Percentiles rank a stretch among this genome's conserved stretches.
Evolutionary conservation across 768 basidiomycete species (phyloP).

Genomic region (Podaxis sp.): DNA sequence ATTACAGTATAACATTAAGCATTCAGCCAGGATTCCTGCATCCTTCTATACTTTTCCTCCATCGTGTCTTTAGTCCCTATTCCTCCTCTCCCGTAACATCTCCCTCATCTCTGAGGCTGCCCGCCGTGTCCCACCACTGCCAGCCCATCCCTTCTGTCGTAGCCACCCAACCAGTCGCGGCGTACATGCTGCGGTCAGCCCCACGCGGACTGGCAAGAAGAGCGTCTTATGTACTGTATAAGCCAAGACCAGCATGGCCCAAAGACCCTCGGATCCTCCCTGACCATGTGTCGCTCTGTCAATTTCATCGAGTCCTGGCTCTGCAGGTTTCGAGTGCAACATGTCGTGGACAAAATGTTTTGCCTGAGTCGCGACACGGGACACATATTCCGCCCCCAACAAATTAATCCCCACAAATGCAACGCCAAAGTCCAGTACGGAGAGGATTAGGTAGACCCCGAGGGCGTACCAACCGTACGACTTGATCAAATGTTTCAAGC

Average conservation of each 20-base stretch:
- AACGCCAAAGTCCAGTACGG: conserved; percentile 77
- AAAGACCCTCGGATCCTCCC: conserved; percentile 69
- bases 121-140: conserved; percentile 63
- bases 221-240: conserved; percentile 96
- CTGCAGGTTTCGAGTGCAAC: conserved; percentile 52
- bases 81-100: conserved; percentile 37
- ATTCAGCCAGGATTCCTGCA: no score
- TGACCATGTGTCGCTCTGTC: conserved; percentile 35
- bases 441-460: conserved; percentile 79
- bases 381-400: conserved; percentile 89
- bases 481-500: conserved; percentile 80
- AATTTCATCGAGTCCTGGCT: conserved; percentile 67
- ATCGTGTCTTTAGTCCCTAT: conserved; percentile 17
- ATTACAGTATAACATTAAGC: no score
- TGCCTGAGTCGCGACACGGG: conserved; percentile 56
- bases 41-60: no score
- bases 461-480: conserved; percentile 96
- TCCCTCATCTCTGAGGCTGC: conserved; percentile 56
- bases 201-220: conserved; percentile 86
- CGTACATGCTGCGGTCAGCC: conserved; percentile 83
- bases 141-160: conserved; percentile 77
- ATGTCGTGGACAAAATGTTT: conserved; percentile 47
- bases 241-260: conserved; percentile 90
- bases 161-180: conserved; percentile 88
- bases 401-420: conserved; percentile 83